Conservation (phyloP, 2,329 filamentous ascomycete genomes). For the Raffaelea arxii region DNA sequence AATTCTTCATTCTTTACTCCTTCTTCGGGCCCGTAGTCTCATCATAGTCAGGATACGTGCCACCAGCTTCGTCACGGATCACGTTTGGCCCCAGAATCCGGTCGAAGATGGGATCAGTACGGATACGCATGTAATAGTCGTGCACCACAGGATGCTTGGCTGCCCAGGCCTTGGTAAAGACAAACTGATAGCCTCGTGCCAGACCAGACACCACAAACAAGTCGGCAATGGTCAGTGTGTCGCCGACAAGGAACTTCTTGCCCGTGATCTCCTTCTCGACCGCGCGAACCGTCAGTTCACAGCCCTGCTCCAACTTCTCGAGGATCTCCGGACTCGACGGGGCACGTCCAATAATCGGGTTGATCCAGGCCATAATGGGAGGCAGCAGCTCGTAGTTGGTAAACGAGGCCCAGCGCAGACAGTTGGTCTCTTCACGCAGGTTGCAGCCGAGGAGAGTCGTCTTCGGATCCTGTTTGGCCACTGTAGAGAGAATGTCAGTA, state of each 20-base stretch:
- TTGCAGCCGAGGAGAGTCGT: constrained; percentile 29
- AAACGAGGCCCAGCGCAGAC: constrained; percentile 36
- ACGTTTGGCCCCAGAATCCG: background rate
- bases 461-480: constrained; percentile 26
- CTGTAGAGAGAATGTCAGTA: constrained; percentile 20
- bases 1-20: too few species aligned
- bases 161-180: constrained; percentile 2
- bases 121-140: constrained; percentile 1
- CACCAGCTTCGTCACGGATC: background rate
- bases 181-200: background rate
- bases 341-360: background rate
- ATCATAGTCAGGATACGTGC: constrained; percentile 1
- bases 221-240: constrained; percentile 27
- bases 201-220: constrained; percentile 12
- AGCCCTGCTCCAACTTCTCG: background rate
- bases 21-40: too few species aligned
- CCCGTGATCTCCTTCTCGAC: constrained; percentile 8
- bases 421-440: constrained; percentile 24
- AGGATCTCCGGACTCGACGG: background rate
- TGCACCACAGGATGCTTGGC: constrained; percentile 1
- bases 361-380: constrained; percentile 13
- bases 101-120: background rate
- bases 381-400: constrained; percentile 24
- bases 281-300: background rate
- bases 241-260: constrained; percentile 27